A percentile compares a stretch with the other conserved stretches of the same genome.
Conservation (phyloP, 2,329 filamentous ascomycete genomes). For the Colletotrichum zoysiae region DNA sequence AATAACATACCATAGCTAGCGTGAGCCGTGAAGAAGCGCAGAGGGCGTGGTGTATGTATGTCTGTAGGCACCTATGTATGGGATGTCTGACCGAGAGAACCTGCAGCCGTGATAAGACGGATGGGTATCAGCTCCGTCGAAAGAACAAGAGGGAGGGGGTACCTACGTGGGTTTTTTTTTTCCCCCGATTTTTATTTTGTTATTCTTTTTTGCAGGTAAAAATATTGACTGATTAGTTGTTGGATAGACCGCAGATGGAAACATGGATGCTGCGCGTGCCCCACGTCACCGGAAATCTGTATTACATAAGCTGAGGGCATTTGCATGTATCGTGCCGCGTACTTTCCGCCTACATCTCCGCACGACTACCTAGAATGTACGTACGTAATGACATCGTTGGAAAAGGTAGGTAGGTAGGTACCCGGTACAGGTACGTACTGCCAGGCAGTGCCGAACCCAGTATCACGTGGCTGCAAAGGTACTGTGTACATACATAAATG, state of each 20-base stretch:
- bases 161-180: background rate
- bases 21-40: background rate
- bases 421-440: background rate
- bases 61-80: too few species aligned
- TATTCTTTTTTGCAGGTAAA: too few species aligned
- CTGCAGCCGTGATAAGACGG: background rate
- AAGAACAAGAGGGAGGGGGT: background rate
- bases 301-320: background rate
- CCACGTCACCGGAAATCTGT: background rate
- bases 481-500: background rate
- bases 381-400: too few species aligned
- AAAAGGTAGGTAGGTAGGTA: too few species aligned
- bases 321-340: background rate
- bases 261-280: too few species aligned
- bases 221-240: too few species aligned
- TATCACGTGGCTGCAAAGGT: conserved; percentile 20
- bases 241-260: too few species aligned
- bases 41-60: background rate
- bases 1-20: background rate
- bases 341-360: background rate
- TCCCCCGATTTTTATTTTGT: too few species aligned
- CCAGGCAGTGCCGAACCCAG: background rate
- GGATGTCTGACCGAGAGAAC: background rate
- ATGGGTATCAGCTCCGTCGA: background rate
- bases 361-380: too few species aligned